Evolutionary conservation across 2,329 filamentous ascomycete genomes (phyloP).

Genomic region (Trichoderma endophyticum): DNA sequence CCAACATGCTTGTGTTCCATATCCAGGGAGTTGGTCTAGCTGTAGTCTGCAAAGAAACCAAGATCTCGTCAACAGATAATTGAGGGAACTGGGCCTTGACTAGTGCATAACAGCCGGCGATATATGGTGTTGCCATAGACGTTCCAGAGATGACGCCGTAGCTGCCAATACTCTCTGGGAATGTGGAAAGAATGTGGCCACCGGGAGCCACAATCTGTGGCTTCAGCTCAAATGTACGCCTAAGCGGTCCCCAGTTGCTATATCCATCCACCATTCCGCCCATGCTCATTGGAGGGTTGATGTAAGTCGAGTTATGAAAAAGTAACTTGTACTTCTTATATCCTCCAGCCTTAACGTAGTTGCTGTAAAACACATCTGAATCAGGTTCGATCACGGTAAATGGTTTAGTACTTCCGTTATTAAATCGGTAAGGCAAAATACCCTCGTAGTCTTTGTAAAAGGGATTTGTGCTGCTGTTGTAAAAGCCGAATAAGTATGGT

Average conservation of each 20-base stretch:
- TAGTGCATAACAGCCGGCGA: not conserved
- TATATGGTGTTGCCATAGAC: not conserved
- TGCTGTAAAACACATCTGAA: not conserved
- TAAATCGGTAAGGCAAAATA: not conserved
- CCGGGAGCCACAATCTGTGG: not conserved
- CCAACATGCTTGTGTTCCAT: not conserved
- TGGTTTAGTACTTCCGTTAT: not conserved
- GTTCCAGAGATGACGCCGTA: constrained; percentile 1
- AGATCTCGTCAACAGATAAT: not conserved
- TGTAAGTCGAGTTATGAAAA: not conserved
- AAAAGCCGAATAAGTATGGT: not conserved
- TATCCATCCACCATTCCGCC: not conserved
- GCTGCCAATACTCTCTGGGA: not conserved
- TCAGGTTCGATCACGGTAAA: not conserved
- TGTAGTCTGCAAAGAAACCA: not conserved
- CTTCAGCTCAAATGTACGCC: not conserved
- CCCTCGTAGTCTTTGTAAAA: not conserved
- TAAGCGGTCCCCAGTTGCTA: not conserved
- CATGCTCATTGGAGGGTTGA: not conserved
- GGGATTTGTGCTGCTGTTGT: not conserved
- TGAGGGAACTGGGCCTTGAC: not conserved
- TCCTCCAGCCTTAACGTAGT: not conserved
- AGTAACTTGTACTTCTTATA: not conserved
- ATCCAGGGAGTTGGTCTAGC: not conserved
- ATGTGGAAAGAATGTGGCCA: not conserved